Evolutionary conservation across 2,329 filamentous ascomycete species (phyloP).

Genomic region (Botryotinia convoluta): DNA sequence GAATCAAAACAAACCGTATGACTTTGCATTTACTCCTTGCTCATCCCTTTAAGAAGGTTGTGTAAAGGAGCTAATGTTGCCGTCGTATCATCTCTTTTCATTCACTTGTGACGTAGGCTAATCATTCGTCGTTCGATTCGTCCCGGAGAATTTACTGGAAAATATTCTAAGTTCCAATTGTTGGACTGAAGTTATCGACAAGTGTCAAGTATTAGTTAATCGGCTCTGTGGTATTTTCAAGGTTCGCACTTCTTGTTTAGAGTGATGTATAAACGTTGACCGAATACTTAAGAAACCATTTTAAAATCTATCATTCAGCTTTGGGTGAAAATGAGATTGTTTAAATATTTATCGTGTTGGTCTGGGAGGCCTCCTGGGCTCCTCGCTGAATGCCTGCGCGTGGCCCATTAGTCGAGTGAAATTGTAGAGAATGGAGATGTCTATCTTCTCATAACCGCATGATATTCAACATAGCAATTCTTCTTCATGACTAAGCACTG

Average conservation of each 20-base stretch:
- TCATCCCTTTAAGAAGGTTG: neutral
- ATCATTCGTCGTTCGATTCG: neutral
- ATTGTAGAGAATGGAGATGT: neutral
- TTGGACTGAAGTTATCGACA: neutral
- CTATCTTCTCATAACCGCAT: neutral
- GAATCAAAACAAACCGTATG: neutral
- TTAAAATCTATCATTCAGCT: neutral
- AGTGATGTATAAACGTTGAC: neutral
- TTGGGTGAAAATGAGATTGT: neutral
- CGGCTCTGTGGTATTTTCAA: neutral
- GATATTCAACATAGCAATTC: neutral
- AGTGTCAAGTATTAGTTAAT: neutral
- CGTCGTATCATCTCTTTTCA: neutral
- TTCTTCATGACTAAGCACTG: neutral
- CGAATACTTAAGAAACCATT: neutral
- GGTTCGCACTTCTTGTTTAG: neutral
- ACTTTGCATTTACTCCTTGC: neutral
- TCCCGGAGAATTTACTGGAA: neutral
- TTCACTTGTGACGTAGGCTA: neutral
- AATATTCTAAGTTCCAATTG: neutral
- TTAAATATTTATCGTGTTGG: neutral
- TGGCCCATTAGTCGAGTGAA: neutral
- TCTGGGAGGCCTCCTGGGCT: neutral
- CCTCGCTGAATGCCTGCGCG: neutral
- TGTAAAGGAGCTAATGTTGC: conserved; percentile 1